Percentiles rank a stretch among this genome's conserved stretches.
phyloP scores from a whole-genome alignment of 768 basidiomycete genomes.

The Suillus tomentosus region DNA sequence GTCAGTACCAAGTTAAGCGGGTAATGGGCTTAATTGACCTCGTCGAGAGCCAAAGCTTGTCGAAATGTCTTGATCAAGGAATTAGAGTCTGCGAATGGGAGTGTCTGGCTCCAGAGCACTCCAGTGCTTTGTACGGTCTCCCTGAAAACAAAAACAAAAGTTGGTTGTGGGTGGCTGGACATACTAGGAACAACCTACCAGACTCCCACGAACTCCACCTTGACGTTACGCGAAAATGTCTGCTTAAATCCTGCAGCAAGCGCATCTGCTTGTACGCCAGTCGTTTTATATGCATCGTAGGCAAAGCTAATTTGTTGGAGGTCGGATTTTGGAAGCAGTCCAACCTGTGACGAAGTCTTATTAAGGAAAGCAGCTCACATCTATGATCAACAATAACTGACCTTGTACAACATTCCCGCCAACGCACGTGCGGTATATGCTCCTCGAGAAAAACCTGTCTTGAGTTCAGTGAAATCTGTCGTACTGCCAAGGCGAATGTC shows the following conservation, averaged over 20 bases:
- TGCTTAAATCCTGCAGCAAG: constrained; percentile 70
- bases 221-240: constrained; percentile 67
- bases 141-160: constrained; percentile 37
- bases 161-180: constrained; percentile 9
- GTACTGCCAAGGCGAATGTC: constrained; percentile 11
- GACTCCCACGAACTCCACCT: constrained; percentile 78
- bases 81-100: constrained; percentile 72
- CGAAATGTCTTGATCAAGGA: constrained; percentile 68
- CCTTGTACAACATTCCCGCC: constrained; percentile 75
- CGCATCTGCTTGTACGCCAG: constrained; percentile 43
- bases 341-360: constrained; percentile 47
- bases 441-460: constrained; percentile 73
- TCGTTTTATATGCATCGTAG: constrained; percentile 67
- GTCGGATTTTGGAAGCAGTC: constrained; percentile 69
- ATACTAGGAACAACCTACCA: constrained; percentile 47
- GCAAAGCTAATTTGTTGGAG: constrained; percentile 72
- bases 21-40: constrained; percentile 42
- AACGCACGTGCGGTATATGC: constrained; percentile 70
- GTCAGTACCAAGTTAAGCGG: constrained; percentile 14
- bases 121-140: constrained; percentile 84
- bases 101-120: constrained; percentile 51
- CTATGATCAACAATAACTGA: constrained; percentile 21
- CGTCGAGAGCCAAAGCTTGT: constrained; percentile 78
- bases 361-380: neutral
- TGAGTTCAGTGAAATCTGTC: constrained; percentile 17